These are phyloP conservation scores for Hordeum marinum DNA, from an alignment of 176 grass and related monocot genomes.

Conservation along the genomic window DNA sequence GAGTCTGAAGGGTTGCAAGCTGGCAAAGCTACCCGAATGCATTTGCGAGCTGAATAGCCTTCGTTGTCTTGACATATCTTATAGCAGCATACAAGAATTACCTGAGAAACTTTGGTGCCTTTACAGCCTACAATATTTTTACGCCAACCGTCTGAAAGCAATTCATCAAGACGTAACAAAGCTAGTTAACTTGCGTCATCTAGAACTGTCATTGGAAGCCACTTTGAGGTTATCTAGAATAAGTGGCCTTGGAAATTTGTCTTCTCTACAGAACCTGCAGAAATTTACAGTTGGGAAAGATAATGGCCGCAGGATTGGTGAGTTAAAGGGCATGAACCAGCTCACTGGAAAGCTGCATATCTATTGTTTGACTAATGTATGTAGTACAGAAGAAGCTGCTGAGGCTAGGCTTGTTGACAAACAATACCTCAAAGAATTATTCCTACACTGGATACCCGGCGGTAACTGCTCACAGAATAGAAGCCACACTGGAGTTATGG, in stretches of 20 bases:
- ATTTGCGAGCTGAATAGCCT: not conserved
- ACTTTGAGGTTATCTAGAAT: not conserved
- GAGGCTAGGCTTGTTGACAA: conserved; percentile 34
- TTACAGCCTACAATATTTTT: not conserved
- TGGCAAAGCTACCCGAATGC: not conserved
- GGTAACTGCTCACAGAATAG: not conserved
- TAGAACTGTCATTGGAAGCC: not conserved
- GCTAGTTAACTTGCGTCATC: not conserved
- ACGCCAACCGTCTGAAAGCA: not conserved
- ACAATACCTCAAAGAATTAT: conserved; percentile 11
- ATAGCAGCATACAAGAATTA: not conserved
- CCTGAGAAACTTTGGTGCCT: not conserved
- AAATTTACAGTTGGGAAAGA: not conserved
- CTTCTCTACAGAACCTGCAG: not conserved
- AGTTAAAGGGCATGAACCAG: not conserved
- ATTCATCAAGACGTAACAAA: not conserved
- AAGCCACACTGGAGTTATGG: not conserved
- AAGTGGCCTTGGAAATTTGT: not conserved
- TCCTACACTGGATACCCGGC: not conserved
- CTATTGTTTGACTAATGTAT: not conserved
- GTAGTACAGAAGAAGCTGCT: conserved; percentile 9
- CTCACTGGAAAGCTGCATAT: not conserved
- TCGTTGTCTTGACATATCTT: not conserved
- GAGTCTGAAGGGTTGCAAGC: not conserved
- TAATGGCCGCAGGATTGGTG: not conserved